Evolutionary conservation across 352 stramenopile species (phyloP).

Genomic region (Halophytophthora batemanensis): DNA sequence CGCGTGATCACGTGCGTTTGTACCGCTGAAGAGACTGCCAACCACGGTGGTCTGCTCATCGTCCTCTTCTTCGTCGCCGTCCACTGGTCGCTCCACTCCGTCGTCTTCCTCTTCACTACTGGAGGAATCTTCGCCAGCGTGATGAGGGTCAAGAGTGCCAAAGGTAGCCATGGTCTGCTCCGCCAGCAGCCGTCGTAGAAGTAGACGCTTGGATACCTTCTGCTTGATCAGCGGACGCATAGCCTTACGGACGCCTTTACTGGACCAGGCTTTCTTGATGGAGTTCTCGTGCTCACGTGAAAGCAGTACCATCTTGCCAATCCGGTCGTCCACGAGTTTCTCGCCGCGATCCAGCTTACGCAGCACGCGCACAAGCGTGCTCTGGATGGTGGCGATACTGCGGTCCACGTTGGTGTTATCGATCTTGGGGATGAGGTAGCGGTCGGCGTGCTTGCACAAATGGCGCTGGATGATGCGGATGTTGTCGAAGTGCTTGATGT

Average conservation of each 20-base stretch:
- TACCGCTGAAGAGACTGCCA: slow-evolving; percentile 71
- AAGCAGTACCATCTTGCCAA: slow-evolving; percentile 82
- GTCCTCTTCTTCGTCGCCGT: slow-evolving; percentile 55
- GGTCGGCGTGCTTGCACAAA: slow-evolving; percentile 81
- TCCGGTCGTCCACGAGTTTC: slow-evolving; percentile 68
- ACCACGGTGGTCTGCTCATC: slow-evolving; percentile 81
- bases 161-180: slow-evolving; percentile 60
- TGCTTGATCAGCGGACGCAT: slow-evolving; percentile 86
- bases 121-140: slow-evolving; percentile 66
- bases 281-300: slow-evolving; percentile 85
- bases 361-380: slow-evolving; percentile 78
- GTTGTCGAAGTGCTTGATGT: slow-evolving; percentile 91
- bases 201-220: slow-evolving; percentile 78
- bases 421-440: slow-evolving; percentile 85
- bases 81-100: slow-evolving; percentile 42
- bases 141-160: slow-evolving; percentile 20
- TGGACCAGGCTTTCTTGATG: slow-evolving; percentile 87
- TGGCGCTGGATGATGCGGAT: slow-evolving; percentile 88
- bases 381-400: slow-evolving; percentile 83
- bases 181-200: slow-evolving; percentile 70
- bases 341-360: slow-evolving; percentile 77
- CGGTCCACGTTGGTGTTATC: slow-evolving; percentile 89
- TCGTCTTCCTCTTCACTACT: slow-evolving; percentile 73
- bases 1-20: slow-evolving; percentile 49
- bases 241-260: slow-evolving; percentile 81